Base-by-base conservation (phyloP, 345 rosid species). In the Salix udensis region DNA sequence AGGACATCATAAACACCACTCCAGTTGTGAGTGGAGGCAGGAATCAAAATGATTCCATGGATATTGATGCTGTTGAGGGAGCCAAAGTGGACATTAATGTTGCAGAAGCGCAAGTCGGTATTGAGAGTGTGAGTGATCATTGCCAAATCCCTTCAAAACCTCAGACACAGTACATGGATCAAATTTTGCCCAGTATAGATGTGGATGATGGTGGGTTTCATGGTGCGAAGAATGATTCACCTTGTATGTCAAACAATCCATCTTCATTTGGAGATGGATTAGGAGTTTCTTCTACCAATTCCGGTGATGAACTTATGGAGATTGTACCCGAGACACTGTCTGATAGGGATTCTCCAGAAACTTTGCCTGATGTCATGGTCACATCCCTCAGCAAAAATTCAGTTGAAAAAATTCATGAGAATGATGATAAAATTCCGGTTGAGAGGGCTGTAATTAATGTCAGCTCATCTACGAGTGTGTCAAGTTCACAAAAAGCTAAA, bases 341-440 rank as follows among this genome's bases (percentile, higher is more conserved):
- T 82, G 78, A 86, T 78, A 81, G 66, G 65, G 81, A 68, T 77
- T 86, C 82, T 78, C 84, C 82, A 18, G 87, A 85, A 80, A 83
- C 68, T 48, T 65, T 86, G 78, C 73, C 72, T 36, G 80, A 55
- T 76, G 52, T 15, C 36, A 70, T 74, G 4, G 77, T 64, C 73
- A 70, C 80, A 23, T 78, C 80, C 72, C 40, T 65, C 7, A 34
- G 52, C 61, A 85, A 78, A 71, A 67, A 78, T 68, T 73, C 84
- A 58, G 75, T 77, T 66, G 83, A 82, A 77, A 82, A 78, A 72
- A 76, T 72, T 76, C 81, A 30, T 77, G 80, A 58, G 66, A 26
- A 55, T 48, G 77, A 78, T 83, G 88, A 77, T 48, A 75, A 40
- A 74, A 48, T 76, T 52, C 70, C 79, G 18, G 72, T 40, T 76